Evolutionary conservation across 495 filamentous ascomycete genomes (phyloP).

Genomic region (Penicillium diatomitis): DNA sequence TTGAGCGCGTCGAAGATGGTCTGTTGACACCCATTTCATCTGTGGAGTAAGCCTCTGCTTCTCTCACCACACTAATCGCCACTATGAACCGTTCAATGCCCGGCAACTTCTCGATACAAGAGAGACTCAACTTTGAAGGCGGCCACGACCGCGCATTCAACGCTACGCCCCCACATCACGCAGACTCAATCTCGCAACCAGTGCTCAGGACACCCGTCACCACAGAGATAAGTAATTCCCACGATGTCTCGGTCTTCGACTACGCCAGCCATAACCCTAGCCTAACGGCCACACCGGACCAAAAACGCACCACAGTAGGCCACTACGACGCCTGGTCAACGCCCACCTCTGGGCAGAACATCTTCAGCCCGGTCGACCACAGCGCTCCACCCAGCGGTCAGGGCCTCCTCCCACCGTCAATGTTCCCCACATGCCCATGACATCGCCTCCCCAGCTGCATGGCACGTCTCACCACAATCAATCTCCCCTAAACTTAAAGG

Average conservation of each 20-base stretch:
- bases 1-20: conserved; percentile 22
- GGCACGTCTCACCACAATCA: too few species aligned
- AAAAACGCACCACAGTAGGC: too few species aligned
- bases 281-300: conserved; percentile 17
- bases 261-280: conserved; percentile 22
- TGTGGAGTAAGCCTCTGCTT: conserved; percentile 20
- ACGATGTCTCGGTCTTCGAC: conserved; percentile 25
- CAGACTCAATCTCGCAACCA: conserved; percentile 26
- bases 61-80: conserved; percentile 24
- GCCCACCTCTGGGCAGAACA: conserved; percentile 32
- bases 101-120: conserved; percentile 22
- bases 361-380: conserved; percentile 32
- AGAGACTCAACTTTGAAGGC: conserved; percentile 25
- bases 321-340: conserved; percentile 29
- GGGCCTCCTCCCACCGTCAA: conserved; percentile 15
- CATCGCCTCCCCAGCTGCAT: conserved; percentile 14
- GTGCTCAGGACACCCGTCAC: conserved; percentile 26
- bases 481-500: too few species aligned
- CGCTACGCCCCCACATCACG: conserved; percentile 21
- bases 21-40: conserved; percentile 26
- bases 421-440: conserved; percentile 28
- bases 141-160: conserved; percentile 27
- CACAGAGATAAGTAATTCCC: conserved; percentile 23
- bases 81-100: conserved; percentile 11
- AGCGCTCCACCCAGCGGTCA: conserved; percentile 12